phyloP scores from a whole-genome alignment of 140 eudicot species.

The Senecio squalidus region DNA sequence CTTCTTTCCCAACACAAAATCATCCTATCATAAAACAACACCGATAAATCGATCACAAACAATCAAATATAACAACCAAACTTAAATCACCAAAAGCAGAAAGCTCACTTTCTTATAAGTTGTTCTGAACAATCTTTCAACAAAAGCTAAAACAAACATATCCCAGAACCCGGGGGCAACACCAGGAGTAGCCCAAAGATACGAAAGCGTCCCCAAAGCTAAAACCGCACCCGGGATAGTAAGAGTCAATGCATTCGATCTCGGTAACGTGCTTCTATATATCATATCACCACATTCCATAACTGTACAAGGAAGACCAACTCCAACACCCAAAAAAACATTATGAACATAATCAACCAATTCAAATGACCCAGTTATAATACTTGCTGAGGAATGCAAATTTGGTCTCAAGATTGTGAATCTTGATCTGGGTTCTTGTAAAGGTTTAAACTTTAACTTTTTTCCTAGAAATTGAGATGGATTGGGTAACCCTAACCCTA shows the following conservation, averaged over 20 bases:
- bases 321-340: slow-evolving; percentile 90
- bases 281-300: slow-evolving; percentile 98
- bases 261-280: slow-evolving; percentile 92
- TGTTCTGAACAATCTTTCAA: slow-evolving; percentile 82
- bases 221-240: slow-evolving; percentile 87
- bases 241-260: slow-evolving; percentile 60
- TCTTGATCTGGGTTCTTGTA: slow-evolving; percentile 30
- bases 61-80: background rate
- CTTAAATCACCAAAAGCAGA: background rate
- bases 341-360: slow-evolving; percentile 53
- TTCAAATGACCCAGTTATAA: slow-evolving; percentile 35
- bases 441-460: slow-evolving; percentile 40
- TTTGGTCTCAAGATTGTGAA: slow-evolving; percentile 34
- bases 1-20: slow-evolving; percentile 94
- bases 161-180: slow-evolving; percentile 99
- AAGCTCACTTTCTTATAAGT: slow-evolving; percentile 62
- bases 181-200: slow-evolving; percentile 99
- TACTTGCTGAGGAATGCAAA: slow-evolving; percentile 30
- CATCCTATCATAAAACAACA: slow-evolving; percentile 50
- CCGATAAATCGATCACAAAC: background rate
- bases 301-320: slow-evolving; percentile 95
- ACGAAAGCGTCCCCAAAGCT: slow-evolving; percentile 79
- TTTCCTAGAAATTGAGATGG: slow-evolving; percentile 62
- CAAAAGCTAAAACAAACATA: slow-evolving; percentile 97
- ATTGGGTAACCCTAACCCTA: too few relatives aligned